phyloP scores from a whole-genome alignment of 805 yeast species.

The Wickerhamomyces chambardii region DNA sequence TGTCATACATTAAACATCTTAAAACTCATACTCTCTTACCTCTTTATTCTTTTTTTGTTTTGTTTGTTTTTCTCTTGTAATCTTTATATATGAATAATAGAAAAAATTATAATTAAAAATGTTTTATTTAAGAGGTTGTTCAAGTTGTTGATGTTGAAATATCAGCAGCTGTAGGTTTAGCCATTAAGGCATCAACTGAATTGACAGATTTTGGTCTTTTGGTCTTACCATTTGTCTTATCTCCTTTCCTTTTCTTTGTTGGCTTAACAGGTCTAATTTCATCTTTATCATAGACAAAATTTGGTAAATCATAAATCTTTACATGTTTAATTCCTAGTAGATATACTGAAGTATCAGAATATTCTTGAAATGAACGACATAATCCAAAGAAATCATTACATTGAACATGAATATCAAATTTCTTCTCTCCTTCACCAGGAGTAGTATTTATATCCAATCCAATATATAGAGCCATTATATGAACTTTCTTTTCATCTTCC shows the following conservation, averaged over 20 bases:
- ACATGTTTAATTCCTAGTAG: conserved; percentile 64
- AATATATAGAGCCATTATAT: conserved; percentile 68
- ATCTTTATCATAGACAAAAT: conserved; percentile 74
- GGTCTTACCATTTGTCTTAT: conserved; percentile 24
- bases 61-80: too few relatives aligned
- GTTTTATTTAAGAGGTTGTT: background rate
- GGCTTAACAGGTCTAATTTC: conserved; percentile 66
- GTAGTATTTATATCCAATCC: conserved; percentile 48
- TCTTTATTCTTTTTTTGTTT: too few relatives aligned
- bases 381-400: conserved; percentile 82
- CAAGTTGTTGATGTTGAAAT: background rate
- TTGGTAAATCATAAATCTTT: conserved; percentile 73
- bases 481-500: conserved; percentile 29
- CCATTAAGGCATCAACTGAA: conserved; percentile 1
- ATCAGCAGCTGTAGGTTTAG: background rate
- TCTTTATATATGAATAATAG: too few relatives aligned
- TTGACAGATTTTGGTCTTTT: conserved; percentile 25
- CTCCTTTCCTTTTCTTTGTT: conserved; percentile 40
- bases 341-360: conserved; percentile 42
- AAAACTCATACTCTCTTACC: too few relatives aligned
- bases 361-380: conserved; percentile 70
- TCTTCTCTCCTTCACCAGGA: conserved; percentile 38
- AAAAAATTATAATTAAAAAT: too few relatives aligned
- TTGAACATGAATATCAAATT: conserved; percentile 79
- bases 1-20: too few relatives aligned